Base-by-base conservation (phyloP, 805 yeast species). In the Brettanomyces sp. region DNA sequence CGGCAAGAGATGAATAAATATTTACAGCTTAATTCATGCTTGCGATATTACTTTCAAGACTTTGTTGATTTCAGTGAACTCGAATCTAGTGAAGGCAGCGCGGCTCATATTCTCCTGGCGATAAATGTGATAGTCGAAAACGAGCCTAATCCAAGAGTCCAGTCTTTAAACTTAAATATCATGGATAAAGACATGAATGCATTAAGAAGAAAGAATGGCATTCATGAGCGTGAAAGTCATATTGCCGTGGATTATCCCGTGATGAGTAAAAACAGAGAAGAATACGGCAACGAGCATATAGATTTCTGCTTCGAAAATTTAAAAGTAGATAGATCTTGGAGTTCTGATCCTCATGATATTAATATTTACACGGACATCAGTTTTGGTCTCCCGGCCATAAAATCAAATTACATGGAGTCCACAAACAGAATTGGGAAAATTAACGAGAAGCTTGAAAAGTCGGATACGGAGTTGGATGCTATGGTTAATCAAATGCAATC, bases 231-330 rank as follows among this genome's bases (percentile, higher is more conserved):
- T 3, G 42, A 39, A 3, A 13, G 52, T 1, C 55, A 54, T 32
- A 34, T 61, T 45, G 57, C 55, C 3, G 44, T 60, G 5, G 56
- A 58, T 42, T 53, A 52, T 34, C 61, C 63, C 4, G 34, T 56
- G 5, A 38, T 30, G 24, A 39, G 24, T 1, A 45, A 49, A n/a
- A 44, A 47, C 39, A 42, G 42, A 32, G 49, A 51, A 7, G 51
- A 47, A 23, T 52, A 47, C 41, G 41, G 41, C 2, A 25, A 47
- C 1, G 57, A 59, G 32, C 56, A 55, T 42, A 38, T 61, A 18
- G 64, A 59, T 46, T 39, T 63, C 22, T 63, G 67, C 44, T 62
- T 62, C 44, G 67, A 63, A 42, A 63, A 58, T 39, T 41, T 52
- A 14, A 56, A 54, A 44, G 38, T 53, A 33, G 63, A 63, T 46